Evolutionary conservation across 495 filamentous ascomycete species (phyloP), one percentile per base, ranked within the genome.

Genomic region (Lindgomyces ingoldianus): DNA sequence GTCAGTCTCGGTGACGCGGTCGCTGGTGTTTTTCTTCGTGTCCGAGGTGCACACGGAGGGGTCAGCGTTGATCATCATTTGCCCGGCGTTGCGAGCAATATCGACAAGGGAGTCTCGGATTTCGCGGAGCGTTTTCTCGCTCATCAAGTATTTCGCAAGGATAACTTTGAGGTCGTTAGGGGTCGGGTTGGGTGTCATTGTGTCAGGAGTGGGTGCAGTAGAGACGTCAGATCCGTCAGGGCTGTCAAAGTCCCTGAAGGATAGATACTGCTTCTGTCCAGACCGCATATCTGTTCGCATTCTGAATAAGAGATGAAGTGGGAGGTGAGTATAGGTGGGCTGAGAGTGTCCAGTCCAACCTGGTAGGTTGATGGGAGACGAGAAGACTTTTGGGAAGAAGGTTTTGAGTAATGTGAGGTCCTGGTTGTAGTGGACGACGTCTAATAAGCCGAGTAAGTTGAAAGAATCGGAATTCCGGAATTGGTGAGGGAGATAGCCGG

Each of bases 1-100:
- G 39, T 71, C 67, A 11, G 59, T 64, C 14, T 36, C 60, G 24
- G 68, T 68, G 27, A 71, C 64, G 1, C 58, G 64, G 36, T 71
- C 68, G 44, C 27, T 22, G 12, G 30, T 56, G 54, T 64, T 71
- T 14, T 62, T 60, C 55, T 71, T 71, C 6, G 53, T 47, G 18
- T 60, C 54, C 10, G 55, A 61, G 21, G 41, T 29, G 51, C 48
- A 54, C 19, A 62, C 39, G 18, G 64, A 60, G 8, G 68, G 64
- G 24, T 64, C 50, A n/a, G 68, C 60, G 41, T 19, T 24, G 16
- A 60, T 39, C 57, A 71, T 68, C 55, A 67, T 65, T 26, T 64
- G 42, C 46, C 68, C 68, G 4, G 59, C 68, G 4, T 9, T 45
- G 3, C 52, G 26, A 19, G 68, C 68, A 25, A 71, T 47, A 24